A percentile compares a stretch with the other conserved stretches of the same genome.
phyloP scores from a whole-genome alignment of 768 basidiomycete genomes.

The Cystofilobasidium bisporidii region DNA sequence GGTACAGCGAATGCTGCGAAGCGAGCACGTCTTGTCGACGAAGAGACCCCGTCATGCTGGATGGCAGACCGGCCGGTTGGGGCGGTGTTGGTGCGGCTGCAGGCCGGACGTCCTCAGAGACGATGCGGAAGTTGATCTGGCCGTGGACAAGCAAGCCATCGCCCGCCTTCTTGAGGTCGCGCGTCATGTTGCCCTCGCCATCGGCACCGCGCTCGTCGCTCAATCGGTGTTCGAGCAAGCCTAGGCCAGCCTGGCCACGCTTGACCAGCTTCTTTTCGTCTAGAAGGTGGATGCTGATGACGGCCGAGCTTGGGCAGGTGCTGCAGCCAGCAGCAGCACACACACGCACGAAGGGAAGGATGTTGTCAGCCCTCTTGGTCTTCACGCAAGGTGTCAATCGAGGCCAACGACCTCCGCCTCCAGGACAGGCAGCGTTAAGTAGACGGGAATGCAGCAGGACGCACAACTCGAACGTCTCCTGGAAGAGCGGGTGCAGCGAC shows the following conservation, averaged over 20 bases:
- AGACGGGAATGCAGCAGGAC: conserved; percentile 35
- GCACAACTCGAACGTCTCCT: conserved; percentile 95
- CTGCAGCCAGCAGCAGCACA: conserved; percentile 42
- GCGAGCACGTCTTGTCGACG: not conserved
- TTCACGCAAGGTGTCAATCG: too few relatives aligned
- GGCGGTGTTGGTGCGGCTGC: conserved; percentile 68
- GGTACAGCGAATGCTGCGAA: too few relatives aligned
- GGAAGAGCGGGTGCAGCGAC: conserved; percentile 91
- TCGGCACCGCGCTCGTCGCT: conserved; percentile 84
- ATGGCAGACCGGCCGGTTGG: conserved; percentile 61
- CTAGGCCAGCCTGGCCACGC: conserved; percentile 93
- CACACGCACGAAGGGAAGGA: not conserved
- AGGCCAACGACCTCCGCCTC: not conserved
- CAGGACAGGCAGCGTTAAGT: conserved; percentile 14
- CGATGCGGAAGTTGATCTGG: conserved; percentile 90
- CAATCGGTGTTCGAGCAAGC: conserved; percentile 90
- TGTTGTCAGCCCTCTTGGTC: not conserved
- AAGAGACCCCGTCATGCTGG: conserved; percentile 22
- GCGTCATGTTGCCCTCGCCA: conserved; percentile 73
- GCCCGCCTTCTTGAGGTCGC: conserved; percentile 94
- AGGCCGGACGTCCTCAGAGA: conserved; percentile 53
- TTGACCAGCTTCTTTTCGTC: conserved; percentile 99
- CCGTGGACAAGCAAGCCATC: conserved; percentile 97
- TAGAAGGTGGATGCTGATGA: conserved; percentile 75
- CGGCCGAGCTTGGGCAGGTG: conserved; percentile 95